phyloP scores from a whole-genome alignment of 805 yeast genomes.

The Metschnikowia borealis region DNA sequence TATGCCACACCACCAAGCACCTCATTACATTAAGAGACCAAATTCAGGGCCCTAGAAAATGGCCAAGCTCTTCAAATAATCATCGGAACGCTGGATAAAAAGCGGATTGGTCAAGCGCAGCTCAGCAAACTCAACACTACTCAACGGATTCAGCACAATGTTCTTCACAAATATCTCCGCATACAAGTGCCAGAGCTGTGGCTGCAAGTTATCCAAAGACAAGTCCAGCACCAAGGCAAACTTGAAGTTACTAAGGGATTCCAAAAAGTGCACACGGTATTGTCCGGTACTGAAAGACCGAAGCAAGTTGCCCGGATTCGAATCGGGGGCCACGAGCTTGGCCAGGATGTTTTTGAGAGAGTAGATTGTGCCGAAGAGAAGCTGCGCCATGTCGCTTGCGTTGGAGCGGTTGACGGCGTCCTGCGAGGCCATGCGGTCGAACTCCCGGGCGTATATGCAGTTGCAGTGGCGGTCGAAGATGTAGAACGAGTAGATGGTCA shows the following conservation, averaged over 20 bases:
- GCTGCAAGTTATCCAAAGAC: conserved; percentile 49
- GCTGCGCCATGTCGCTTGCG: conserved; percentile 68
- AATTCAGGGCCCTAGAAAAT: too few relatives aligned
- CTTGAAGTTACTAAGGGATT: conserved; percentile 74
- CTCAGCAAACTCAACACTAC: conserved; percentile 58
- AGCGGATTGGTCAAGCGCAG: conserved; percentile 52
- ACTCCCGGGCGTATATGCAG: conserved; percentile 75
- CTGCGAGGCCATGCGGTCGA: conserved; percentile 12
- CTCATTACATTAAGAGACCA: too few relatives aligned
- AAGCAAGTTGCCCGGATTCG: conserved; percentile 29
- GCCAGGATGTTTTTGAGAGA: conserved; percentile 73
- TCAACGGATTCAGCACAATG: conserved; percentile 52
- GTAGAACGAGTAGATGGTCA: conserved; percentile 83
- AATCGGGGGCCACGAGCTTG: conserved; percentile 38
- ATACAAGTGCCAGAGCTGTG: conserved; percentile 56
- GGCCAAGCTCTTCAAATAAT: conserved; percentile 32
- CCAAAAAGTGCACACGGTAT: conserved; percentile 75
- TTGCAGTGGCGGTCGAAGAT: conserved; percentile 88
- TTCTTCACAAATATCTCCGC: conserved; percentile 53
- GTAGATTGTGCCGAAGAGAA: conserved; percentile 80
- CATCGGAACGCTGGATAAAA: conserved; percentile 56
- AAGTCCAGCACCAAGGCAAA: conserved; percentile 73
- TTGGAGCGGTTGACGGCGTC: conserved; percentile 46
- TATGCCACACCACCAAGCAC: too few relatives aligned
- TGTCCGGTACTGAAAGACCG: conserved; percentile 65